Percentiles rank a stretch among this genome's conserved stretches.
Evolutionary conservation across 2,329 filamentous ascomycete species (phyloP).

Genomic region (Neurospora sp.): DNA sequence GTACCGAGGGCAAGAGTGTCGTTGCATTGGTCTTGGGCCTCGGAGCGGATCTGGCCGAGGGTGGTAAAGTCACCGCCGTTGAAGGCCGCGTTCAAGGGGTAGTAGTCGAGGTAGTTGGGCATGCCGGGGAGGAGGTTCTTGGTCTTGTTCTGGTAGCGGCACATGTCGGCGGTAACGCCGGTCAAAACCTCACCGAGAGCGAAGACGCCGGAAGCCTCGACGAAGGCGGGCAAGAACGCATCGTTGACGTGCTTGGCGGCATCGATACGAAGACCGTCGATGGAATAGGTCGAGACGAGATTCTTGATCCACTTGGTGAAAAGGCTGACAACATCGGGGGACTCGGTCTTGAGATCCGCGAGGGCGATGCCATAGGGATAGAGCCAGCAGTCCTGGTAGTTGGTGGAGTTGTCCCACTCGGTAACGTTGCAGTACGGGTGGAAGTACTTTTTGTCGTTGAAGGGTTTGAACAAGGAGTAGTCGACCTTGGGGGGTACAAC

Average conservation of each 20-base stretch:
- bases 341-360: conserved; percentile 52
- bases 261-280: conserved; percentile 53
- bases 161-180: conserved; percentile 40
- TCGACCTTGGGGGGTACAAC: conserved; percentile 31
- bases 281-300: conserved; percentile 49
- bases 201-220: conserved; percentile 45
- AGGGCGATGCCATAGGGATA: conserved; percentile 45
- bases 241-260: conserved; percentile 53
- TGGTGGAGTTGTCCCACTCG: conserved; percentile 42
- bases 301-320: conserved; percentile 50
- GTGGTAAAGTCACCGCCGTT: conserved; percentile 25
- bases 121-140: conserved; percentile 40
- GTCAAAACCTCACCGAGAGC: conserved; percentile 51
- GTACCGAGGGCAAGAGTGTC: conserved; percentile 37
- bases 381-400: conserved; percentile 39
- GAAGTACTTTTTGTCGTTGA: conserved; percentile 47
- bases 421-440: conserved; percentile 48
- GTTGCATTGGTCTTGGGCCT: conserved; percentile 27
- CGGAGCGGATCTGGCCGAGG: conserved; percentile 29
- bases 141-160: conserved; percentile 43
- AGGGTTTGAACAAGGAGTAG: conserved; percentile 29
- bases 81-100: conserved; percentile 28
- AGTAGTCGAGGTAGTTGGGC: conserved; percentile 46
- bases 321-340: conserved; percentile 34
- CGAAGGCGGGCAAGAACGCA: conserved; percentile 47